Conservation (phyloP, 1,284 basidiomycete species). For the Cutaneotrichosporon sp. region DNA sequence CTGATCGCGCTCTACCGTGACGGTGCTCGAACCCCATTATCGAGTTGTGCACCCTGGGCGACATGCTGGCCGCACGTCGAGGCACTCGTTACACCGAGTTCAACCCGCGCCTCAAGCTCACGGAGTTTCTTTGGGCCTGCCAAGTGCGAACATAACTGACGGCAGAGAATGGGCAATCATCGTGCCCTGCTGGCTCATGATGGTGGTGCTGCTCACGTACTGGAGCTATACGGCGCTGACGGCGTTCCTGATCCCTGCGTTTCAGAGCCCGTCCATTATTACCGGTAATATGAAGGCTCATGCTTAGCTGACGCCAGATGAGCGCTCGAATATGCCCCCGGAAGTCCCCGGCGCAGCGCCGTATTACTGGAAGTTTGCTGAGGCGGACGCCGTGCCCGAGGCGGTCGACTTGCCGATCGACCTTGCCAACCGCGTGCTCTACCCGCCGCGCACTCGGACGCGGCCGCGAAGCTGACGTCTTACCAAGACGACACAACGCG, state of each 20-base stretch:
- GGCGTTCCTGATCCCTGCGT: constrained; percentile 67
- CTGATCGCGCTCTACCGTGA: no score
- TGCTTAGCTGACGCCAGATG: constrained; percentile 15
- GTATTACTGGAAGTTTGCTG: constrained; percentile 39
- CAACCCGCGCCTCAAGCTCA: no score
- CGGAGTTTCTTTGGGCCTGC: no score
- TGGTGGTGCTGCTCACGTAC: constrained; percentile 73
- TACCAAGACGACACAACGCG: background rate
- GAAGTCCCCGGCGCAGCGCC: constrained; percentile 3
- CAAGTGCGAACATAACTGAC: background rate
- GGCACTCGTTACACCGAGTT: no score
- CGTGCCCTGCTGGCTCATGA: constrained; percentile 74
- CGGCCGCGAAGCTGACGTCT: background rate
- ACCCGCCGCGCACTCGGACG: constrained; percentile 39
- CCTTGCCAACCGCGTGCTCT: constrained; percentile 70
- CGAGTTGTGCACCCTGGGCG: no score
- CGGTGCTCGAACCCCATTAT: no score
- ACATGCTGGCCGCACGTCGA: no score
- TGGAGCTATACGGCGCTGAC: constrained; percentile 73
- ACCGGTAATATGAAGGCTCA: constrained; percentile 57
- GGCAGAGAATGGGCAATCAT: constrained; percentile 79
- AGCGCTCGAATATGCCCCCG: constrained; percentile 10
- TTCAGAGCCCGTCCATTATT: constrained; percentile 65
- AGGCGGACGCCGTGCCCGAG: constrained; percentile 60
- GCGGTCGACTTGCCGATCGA: constrained; percentile 79